Evolutionary conservation across 495 filamentous ascomycete species (phyloP), one percentile per base, ranked within the genome.

Genomic region (Chaetomium cochliodes): DNA sequence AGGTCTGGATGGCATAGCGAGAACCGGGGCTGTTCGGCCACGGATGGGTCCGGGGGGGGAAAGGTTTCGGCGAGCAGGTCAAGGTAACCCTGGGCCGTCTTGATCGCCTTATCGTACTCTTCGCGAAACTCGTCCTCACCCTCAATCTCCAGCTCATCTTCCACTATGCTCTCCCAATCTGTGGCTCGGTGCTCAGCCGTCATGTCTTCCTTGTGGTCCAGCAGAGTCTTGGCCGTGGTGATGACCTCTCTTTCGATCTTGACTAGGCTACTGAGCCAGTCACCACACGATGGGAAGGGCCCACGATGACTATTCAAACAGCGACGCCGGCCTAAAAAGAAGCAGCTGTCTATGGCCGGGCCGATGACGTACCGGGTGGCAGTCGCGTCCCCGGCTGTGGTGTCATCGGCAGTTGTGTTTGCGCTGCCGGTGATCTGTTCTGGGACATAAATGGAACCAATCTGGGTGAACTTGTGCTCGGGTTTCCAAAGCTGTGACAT

Each of bases 151-250:
- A 50, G 18, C n/a, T 50, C 47, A 9, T 50, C 47, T 50, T 50
- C 47, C 47, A 50, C 47, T 3, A 50, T 12, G 8, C 20, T 2
- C 8, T 50, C 20, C 47, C 47, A 50, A 50, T 50, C 47, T 3
- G 16, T 22, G n/a, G 16, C 20, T 15, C 2, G 22, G 47, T 50
- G 47, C 47, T 12, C 22, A 50, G 47, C n/a, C 47, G 47, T 50
- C 47, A 50, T 50, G n/a, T 50, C 47, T 50, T 50, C 47, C 47
- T 50, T 50, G 47, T 50, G 47, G 20, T 50, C 47, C 6, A 50
- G 20, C 47, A 50, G 47, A 22, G 47, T 23, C 8, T 50, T 50
- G 47, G 47, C 23, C 8, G 47, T 50, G n/a, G 47, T 50, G 16
- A 50, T 50, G 18, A 50, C 47, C n/a, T 50, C 47, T 23, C 22